These are phyloP conservation scores for Aspergillus sp. DNA, from an alignment of 2,329 filamentous ascomycete species.

Conservation along the genomic window DNA sequence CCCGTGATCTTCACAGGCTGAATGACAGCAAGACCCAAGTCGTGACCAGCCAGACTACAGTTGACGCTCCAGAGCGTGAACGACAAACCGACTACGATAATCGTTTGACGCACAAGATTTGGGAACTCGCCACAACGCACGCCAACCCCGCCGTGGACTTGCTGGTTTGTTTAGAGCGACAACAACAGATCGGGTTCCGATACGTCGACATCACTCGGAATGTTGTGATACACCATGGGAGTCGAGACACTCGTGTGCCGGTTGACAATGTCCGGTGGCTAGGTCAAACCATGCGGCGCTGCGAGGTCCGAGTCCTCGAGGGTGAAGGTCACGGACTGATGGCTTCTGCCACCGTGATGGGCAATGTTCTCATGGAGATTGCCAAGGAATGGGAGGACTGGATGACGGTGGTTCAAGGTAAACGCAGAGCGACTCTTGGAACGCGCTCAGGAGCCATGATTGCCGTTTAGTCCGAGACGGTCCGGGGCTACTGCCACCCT, in stretches of 20 bases:
- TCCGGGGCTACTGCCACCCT: background rate
- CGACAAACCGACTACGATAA: conserved; percentile 68
- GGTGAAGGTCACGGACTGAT: conserved; percentile 94
- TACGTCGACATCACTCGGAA: conserved; percentile 94
- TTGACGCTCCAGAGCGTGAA: conserved; percentile 39
- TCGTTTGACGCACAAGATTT: conserved; percentile 88
- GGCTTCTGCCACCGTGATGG: conserved; percentile 93
- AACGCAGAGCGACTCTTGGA: conserved; percentile 38
- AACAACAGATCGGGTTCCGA: conserved; percentile 90
- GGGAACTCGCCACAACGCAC: conserved; percentile 87
- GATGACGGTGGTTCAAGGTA: conserved; percentile 62
- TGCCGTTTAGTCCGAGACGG: conserved; percentile 8
- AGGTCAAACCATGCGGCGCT: conserved; percentile 88
- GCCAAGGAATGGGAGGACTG: conserved; percentile 92
- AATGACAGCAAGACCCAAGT: conserved; percentile 19
- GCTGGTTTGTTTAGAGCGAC: conserved; percentile 86
- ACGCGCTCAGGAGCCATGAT: conserved; percentile 27
- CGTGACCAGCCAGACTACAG: conserved; percentile 10
- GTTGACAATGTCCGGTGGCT: conserved; percentile 96
- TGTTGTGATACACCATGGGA: conserved; percentile 93
- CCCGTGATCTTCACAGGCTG: conserved; percentile 22
- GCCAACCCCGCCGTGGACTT: conserved; percentile 94
- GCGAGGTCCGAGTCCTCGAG: conserved; percentile 87
- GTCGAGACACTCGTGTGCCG: conserved; percentile 85
- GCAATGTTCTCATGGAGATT: conserved; percentile 91